Evolutionary conservation across 129 eudicot species (phyloP).

Genomic region (Logfia minima): DNA sequence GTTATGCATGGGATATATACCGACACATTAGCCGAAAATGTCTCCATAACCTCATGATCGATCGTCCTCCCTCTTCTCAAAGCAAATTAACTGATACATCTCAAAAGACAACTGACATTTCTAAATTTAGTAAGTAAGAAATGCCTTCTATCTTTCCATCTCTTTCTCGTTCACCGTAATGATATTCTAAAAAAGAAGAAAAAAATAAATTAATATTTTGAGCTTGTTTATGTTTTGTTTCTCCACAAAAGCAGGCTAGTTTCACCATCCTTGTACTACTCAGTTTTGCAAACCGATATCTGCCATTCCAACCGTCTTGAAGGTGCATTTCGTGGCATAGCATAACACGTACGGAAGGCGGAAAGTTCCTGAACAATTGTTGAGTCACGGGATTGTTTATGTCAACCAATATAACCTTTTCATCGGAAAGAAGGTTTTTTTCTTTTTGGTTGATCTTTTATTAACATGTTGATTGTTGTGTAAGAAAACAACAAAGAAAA

Average conservation of each 20-base stretch:
- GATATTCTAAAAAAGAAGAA: background rate
- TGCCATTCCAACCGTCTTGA: constrained; percentile 19
- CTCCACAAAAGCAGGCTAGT: constrained; percentile 27
- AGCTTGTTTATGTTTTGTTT: constrained; percentile 20
- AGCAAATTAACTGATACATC: constrained; percentile 2
- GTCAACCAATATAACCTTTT: background rate
- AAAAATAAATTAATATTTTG: background rate
- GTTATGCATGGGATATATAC: background rate
- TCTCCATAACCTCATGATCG: constrained; percentile 24
- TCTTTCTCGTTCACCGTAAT: constrained; percentile 32
- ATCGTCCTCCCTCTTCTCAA: constrained; percentile 20
- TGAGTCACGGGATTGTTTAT: constrained; percentile 20
- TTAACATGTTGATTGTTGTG: constrained; percentile 2
- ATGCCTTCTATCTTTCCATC: background rate
- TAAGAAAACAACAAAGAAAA: background rate
- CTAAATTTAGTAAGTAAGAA: constrained; percentile 36
- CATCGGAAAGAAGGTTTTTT: background rate
- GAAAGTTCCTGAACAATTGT: background rate
- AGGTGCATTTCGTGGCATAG: constrained; percentile 21
- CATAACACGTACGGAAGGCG: background rate
- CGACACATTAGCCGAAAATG: constrained; percentile 14
- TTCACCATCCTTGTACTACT: constrained; percentile 12
- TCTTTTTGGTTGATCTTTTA: background rate
- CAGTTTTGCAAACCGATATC: constrained; percentile 15
- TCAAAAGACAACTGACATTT: constrained; percentile 25